These are phyloP conservation scores for Litsea cubeba DNA, from an alignment of 164 flowering plant genomes.

Conservation along the genomic window DNA sequence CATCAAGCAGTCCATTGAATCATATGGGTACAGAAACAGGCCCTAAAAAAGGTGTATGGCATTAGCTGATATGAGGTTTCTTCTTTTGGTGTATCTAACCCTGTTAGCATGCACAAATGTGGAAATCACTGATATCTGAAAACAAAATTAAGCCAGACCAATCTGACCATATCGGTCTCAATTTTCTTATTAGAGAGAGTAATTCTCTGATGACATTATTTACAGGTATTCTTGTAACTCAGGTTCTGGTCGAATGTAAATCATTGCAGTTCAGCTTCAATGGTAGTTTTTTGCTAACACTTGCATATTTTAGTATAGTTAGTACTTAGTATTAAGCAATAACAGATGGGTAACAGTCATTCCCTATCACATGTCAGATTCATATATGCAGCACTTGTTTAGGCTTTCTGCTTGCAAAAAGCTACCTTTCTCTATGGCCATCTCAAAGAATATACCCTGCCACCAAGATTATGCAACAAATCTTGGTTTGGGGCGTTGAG, in stretches of 20 bases:
- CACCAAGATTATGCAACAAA: not conserved
- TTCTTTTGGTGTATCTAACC: not conserved
- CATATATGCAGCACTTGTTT: no score
- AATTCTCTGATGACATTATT: not conserved
- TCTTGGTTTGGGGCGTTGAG: no score
- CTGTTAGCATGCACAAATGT: not conserved
- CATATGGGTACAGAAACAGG: not conserved
- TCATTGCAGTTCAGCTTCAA: not conserved
- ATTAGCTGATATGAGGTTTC: not conserved
- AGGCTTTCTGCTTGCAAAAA: no score
- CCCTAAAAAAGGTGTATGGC: no score
- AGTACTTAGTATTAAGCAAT: not conserved
- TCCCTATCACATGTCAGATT: no score
- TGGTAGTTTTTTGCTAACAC: not conserved
- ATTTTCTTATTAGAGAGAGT: not conserved
- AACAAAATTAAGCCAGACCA: not conserved
- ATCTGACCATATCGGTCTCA: not conserved
- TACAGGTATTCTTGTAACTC: not conserved
- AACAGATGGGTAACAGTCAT: not conserved
- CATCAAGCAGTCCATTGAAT: not conserved
- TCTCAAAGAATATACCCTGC: not conserved
- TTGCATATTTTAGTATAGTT: not conserved
- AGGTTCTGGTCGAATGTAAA: not conserved
- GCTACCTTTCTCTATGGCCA: no score
- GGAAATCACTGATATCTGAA: not conserved